Base-by-base conservation (phyloP, 2,329 filamentous ascomycete genomes). In the Cladosporium oxysporum region DNA sequence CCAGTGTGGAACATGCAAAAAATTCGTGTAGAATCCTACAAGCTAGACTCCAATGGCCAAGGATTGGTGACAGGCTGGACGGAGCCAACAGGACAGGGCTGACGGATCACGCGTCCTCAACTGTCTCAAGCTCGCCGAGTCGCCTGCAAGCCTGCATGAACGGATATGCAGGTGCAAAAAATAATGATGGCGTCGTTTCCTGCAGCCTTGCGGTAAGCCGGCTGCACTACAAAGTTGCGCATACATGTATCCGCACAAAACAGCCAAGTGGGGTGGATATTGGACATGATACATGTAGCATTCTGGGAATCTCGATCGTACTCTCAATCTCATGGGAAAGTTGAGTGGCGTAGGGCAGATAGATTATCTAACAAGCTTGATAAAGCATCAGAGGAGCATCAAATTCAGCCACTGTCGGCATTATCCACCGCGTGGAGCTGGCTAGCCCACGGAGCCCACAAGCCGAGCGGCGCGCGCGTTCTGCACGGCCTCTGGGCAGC, bases 401-500 rank as follows among this genome's bases (percentile, higher is more conserved):
- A 5, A 35, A 35, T 35, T 35, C 33, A 35, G 28, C 52, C 18
- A 31, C 52, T 28, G 55, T 33, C 55, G 55, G 55, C 55, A 58
- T 55, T 29, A 47, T 29, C 49, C 33, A 37, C 33, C 31, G 33
- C 55, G 55, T 58, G 55, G 55, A 58, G 55, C 52, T 58, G 31
- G 33, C 55, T 58, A 41, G 55, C 16, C 16, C n/a, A 33, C 55
- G 55, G 55, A 31, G 31, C 33, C 23, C n/a, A 41, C 33, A 33
- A 33, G 29, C 55, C 55, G 55, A 14, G n/a, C 55, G 33, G 29
- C 29, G 53, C 29, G 18, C 28, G 47, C 23, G 49, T 16, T 41
- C 55, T 60, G 58, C 58, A 60, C 58, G 58, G 58, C n/a, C 53
- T 8, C 29, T 55, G 28, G 16, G 37, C 23, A 47, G 33, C 58